Evolutionary conservation across 352 stramenopile genomes (phyloP).

Genomic region (Phytophthora pistaciae): DNA sequence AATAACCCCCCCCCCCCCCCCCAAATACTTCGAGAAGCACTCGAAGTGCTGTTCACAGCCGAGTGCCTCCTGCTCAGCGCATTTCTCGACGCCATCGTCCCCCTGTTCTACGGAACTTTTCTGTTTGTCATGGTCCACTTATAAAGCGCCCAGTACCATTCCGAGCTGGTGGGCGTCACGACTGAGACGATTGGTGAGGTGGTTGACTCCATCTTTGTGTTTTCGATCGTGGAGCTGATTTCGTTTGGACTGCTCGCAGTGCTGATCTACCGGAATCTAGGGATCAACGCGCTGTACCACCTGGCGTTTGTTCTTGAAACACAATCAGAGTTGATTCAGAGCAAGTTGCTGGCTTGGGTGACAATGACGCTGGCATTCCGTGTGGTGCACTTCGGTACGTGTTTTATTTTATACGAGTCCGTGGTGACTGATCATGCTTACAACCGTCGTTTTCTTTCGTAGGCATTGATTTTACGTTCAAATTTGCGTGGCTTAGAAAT

Average conservation of each 20-base stretch:
- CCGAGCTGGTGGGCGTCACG: slow-evolving; percentile 21
- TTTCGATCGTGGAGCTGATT: slow-evolving; percentile 35
- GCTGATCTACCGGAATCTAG: slow-evolving; percentile 22
- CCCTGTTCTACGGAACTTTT: slow-evolving; percentile 38
- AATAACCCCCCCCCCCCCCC: no score
- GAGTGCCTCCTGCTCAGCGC: slow-evolving; percentile 45
- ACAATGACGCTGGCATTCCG: slow-evolving; percentile 40
- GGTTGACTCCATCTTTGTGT: slow-evolving; percentile 31
- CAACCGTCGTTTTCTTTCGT: no score
- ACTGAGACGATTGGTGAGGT: slow-evolving; percentile 3
- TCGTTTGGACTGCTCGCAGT: slow-evolving; percentile 27
- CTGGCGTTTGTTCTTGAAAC: slow-evolving; percentile 52
- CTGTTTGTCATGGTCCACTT: slow-evolving; percentile 32
- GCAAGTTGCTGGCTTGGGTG: slow-evolving; percentile 42
- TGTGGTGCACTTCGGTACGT: slow-evolving; percentile 40
- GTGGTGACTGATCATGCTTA: no score
- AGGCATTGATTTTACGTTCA: slow-evolving; percentile 3
- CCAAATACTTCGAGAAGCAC: slow-evolving; percentile 1
- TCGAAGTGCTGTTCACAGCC: slow-evolving; percentile 35
- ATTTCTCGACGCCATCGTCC: slow-evolving; percentile 45
- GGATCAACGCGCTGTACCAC: slow-evolving; percentile 36
- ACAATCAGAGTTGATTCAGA: slow-evolving; percentile 37
- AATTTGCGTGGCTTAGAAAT: no score
- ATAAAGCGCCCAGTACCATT: slow-evolving; percentile 41
- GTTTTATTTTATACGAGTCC: no score